phyloP scores from a whole-genome alignment of 2,329 filamentous ascomycete genomes.

The Alternaria metachromatica region DNA sequence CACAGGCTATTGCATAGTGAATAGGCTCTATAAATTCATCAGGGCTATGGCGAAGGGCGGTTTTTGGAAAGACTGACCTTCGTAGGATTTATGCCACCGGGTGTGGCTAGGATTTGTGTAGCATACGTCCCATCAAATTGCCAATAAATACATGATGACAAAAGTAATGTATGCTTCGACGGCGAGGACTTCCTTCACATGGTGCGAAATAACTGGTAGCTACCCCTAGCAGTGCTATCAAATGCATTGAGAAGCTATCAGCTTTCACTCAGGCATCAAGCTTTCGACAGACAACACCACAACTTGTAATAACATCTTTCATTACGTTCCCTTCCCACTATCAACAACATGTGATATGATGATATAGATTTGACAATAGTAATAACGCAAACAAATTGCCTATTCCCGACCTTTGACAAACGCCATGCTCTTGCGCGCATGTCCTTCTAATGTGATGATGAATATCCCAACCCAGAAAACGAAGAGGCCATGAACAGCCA shows the following conservation, averaged over 20 bases:
- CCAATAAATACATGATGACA: no score
- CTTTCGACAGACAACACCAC: not conserved
- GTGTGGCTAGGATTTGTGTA: not conserved
- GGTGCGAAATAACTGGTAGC: not conserved
- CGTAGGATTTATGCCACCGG: no score
- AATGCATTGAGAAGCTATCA: not conserved
- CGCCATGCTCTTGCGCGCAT: conserved; percentile 16
- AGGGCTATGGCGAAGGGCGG: no score
- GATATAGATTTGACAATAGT: not conserved
- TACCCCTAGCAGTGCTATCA: not conserved
- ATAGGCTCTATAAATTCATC: not conserved
- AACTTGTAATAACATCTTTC: not conserved
- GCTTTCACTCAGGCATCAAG: not conserved
- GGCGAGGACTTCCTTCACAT: not conserved
- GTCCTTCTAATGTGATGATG: conserved; percentile 2
- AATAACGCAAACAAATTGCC: not conserved
- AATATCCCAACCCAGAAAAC: conserved; percentile 1
- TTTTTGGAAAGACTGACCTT: no score
- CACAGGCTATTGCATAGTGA: not conserved
- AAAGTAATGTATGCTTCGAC: not conserved
- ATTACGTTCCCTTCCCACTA: not conserved
- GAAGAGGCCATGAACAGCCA: not conserved
- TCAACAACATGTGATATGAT: not conserved
- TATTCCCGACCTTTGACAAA: not conserved
- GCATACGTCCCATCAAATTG: not conserved